phyloP scores from a whole-genome alignment of 1,284 basidiomycete genomes.

The Agaricales sp. region DNA sequence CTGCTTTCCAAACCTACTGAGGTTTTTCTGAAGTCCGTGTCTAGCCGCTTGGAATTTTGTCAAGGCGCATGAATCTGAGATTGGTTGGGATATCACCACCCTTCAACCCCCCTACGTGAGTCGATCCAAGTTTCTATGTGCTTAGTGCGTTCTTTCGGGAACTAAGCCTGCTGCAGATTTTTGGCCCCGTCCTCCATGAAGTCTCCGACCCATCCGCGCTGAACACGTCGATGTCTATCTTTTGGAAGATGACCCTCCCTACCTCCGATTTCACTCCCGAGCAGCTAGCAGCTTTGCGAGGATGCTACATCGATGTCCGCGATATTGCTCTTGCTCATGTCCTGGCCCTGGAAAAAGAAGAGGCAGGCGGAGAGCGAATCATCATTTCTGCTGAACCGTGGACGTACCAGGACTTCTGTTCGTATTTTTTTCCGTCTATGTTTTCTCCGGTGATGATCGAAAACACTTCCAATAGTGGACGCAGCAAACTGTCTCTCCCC shows the following conservation, averaged over 20 bases:
- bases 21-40: background rate
- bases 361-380: constrained; percentile 21
- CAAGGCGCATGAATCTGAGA: constrained; percentile 28
- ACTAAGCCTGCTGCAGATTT: too few relatives aligned
- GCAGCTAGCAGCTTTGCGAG: constrained; percentile 20
- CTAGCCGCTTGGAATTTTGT: constrained; percentile 33
- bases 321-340: too few relatives aligned
- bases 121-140: too few relatives aligned
- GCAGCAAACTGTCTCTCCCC: background rate
- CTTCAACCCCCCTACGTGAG: constrained; percentile 42
- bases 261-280: constrained; percentile 13
- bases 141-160: too few relatives aligned
- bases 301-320: constrained; percentile 41
- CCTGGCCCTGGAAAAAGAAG: constrained; percentile 34
- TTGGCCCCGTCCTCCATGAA: constrained; percentile 36
- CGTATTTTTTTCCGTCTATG: too few relatives aligned
- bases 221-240: constrained; percentile 31
- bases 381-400: background rate
- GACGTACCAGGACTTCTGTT: background rate
- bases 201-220: constrained; percentile 29
- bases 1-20: background rate
- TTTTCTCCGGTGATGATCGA: too few relatives aligned
- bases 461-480: constrained; percentile 5
- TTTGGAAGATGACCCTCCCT: constrained; percentile 17
- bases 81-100: constrained; percentile 43